A percentile compares a stretch with the other conserved stretches of the same genome.
phyloP scores from a whole-genome alignment of 257 asterid species.

The Leonotis leonurus region DNA sequence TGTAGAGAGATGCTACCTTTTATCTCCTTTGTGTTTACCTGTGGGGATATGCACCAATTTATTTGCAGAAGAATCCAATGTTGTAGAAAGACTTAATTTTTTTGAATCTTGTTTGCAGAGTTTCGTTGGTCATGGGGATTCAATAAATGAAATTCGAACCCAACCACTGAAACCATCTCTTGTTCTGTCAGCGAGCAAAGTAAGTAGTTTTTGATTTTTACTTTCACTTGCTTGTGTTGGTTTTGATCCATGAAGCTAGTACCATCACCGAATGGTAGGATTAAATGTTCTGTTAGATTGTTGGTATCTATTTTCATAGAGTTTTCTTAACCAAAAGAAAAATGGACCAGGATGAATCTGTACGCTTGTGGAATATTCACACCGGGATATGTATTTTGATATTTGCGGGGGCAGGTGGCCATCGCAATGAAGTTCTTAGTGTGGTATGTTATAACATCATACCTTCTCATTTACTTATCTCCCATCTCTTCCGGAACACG shows the following conservation, averaged over 20 bases:
- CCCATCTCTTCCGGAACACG: neutral
- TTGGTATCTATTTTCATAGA: conserved; percentile 3
- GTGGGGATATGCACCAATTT: neutral
- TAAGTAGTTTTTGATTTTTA: conserved; percentile 26
- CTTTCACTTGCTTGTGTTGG: neutral
- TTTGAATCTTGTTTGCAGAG: conserved; percentile 45
- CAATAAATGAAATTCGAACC: conserved; percentile 84
- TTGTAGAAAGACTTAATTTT: neutral
- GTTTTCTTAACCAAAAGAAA: conserved; percentile 6
- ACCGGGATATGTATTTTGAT: conserved; percentile 96
- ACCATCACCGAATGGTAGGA: neutral
- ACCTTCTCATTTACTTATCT: neutral
- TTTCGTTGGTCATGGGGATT: conserved; percentile 94
- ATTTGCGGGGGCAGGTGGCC: conserved; percentile 99
- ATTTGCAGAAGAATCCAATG: neutral
- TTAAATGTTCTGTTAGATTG: neutral
- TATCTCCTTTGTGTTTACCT: neutral
- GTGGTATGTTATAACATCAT: conserved; percentile 48
- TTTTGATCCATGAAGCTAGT: neutral
- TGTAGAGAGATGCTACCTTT: neutral
- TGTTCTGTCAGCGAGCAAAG: conserved; percentile 93
- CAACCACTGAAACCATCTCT: conserved; percentile 91
- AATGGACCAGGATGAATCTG: conserved; percentile 82
- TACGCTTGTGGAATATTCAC: conserved; percentile 93
- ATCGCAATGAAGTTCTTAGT: conserved; percentile 97